Percentiles rank a stretch among this genome's conserved stretches.
These are phyloP conservation scores for Collybiopsis luxurians DNA, from an alignment of 768 basidiomycete species.

Conservation along the genomic window DNA sequence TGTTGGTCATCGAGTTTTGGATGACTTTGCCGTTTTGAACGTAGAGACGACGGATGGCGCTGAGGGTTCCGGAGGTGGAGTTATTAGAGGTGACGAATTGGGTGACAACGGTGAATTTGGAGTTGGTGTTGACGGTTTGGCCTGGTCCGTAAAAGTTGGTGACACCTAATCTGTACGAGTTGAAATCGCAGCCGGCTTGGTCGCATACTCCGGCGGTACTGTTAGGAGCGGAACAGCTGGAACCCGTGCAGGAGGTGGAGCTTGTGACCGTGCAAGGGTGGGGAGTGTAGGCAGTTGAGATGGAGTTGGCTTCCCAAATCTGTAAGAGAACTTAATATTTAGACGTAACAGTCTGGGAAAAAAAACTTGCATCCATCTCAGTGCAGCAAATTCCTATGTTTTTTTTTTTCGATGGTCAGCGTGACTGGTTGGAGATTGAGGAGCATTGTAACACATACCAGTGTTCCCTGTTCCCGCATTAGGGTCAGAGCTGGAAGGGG, in stretches of 20 bases:
- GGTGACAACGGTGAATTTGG: slow-evolving; percentile 40
- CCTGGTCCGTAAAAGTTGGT: slow-evolving; percentile 37
- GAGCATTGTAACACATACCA: neutral
- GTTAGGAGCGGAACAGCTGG: slow-evolving; percentile 23
- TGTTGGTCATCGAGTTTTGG: slow-evolving; percentile 23
- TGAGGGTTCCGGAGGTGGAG: slow-evolving; percentile 33
- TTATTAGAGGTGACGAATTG: slow-evolving; percentile 39
- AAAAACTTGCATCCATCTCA: slow-evolving; percentile 32
- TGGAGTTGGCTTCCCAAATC: slow-evolving; percentile 42
- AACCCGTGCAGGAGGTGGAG: slow-evolving; percentile 33
- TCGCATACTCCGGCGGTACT: slow-evolving; percentile 36
- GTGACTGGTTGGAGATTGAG: too few species aligned
- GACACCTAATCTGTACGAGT: slow-evolving; percentile 44
- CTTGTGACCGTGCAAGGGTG: slow-evolving; percentile 34
- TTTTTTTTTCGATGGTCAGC: slow-evolving; percentile 36
- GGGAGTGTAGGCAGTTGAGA: slow-evolving; percentile 39
- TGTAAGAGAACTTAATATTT: neutral
- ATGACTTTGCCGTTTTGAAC: slow-evolving; percentile 36
- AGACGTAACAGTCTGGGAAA: neutral
- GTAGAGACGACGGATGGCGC: slow-evolving; percentile 41
- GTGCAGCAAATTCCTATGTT: slow-evolving; percentile 29
- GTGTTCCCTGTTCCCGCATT: slow-evolving; percentile 35
- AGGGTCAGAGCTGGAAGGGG: slow-evolving; percentile 22
- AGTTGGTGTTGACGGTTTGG: slow-evolving; percentile 36
- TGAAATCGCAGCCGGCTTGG: slow-evolving; percentile 46